Percentiles rank a stretch among this genome's conserved stretches.
Evolutionary conservation across 768 basidiomycete genomes (phyloP).

Genomic region (Mycena chlorophos): DNA sequence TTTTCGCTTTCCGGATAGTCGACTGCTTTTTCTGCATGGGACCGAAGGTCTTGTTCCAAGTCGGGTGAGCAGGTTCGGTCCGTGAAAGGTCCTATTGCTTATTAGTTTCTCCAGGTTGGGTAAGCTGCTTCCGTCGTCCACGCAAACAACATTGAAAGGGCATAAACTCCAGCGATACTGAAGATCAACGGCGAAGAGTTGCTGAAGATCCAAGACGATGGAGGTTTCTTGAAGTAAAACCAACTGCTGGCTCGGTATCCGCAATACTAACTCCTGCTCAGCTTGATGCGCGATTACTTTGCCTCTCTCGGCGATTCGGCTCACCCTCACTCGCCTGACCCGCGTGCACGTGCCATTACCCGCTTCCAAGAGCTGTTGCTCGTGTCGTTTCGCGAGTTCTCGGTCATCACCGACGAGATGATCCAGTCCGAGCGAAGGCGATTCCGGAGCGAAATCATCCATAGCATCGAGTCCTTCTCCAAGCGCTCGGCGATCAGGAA

Average conservation of each 20-base stretch:
- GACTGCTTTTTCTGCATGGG: slow-evolving; percentile 99
- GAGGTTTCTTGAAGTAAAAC: slow-evolving; percentile 88
- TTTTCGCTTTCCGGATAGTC: slow-evolving; percentile 96
- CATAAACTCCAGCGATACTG: slow-evolving; percentile 73
- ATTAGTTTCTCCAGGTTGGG: slow-evolving; percentile 3
- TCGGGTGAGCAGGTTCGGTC: slow-evolving; percentile 63
- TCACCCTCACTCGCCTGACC: slow-evolving; percentile 84
- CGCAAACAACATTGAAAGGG: background rate
- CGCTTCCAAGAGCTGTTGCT: slow-evolving; percentile 96
- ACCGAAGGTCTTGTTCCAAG: slow-evolving; percentile 97
- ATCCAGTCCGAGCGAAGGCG: slow-evolving; percentile 84
- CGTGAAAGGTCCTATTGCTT: background rate
- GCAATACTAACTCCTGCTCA: slow-evolving; percentile 28
- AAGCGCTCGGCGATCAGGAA: slow-evolving; percentile 91
- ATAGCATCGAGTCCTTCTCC: slow-evolving; percentile 91
- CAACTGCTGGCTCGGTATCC: background rate
- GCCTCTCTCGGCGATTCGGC: slow-evolving; percentile 91
- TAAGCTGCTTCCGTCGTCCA: background rate
- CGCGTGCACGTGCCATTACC: slow-evolving; percentile 89
- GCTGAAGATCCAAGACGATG: slow-evolving; percentile 93
- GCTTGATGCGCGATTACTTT: slow-evolving; percentile 95
- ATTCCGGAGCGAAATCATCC: slow-evolving; percentile 86
- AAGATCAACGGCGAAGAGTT: slow-evolving; percentile 96
- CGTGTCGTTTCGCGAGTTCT: slow-evolving; percentile 97
- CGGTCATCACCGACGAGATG: slow-evolving; percentile 92